Percentiles rank a stretch among this genome's conserved stretches.
Evolutionary conservation across 768 basidiomycete species (phyloP).

Genomic region (Tylopilus intermedius): DNA sequence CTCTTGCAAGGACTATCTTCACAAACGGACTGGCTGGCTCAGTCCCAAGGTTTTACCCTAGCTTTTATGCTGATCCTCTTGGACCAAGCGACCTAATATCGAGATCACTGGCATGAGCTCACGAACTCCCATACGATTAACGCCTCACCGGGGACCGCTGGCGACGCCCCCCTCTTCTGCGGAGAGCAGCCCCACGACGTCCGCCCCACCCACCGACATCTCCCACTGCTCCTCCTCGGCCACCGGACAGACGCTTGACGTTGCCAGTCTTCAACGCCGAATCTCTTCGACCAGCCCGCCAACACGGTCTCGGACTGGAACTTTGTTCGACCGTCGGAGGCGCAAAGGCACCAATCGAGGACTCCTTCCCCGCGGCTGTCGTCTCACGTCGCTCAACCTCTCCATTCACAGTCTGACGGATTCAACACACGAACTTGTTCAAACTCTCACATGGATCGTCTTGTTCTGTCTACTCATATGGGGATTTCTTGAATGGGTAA

Average conservation of each 20-base stretch:
- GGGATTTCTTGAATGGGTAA: constrained; percentile 24
- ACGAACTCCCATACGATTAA: constrained; percentile 22
- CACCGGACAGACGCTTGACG: constrained; percentile 8
- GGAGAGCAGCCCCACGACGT: constrained; percentile 16
- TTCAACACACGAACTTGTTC: constrained; percentile 13
- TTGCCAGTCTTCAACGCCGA: constrained; percentile 5
- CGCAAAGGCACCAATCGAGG: background rate
- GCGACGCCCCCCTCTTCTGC: constrained; percentile 19
- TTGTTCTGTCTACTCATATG: constrained; percentile 20
- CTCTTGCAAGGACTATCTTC: constrained; percentile 13
- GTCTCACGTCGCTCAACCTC: background rate
- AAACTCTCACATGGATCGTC: constrained; percentile 9
- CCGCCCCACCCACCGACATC: constrained; percentile 13
- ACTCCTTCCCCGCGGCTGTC: background rate
- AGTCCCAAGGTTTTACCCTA: constrained; percentile 22
- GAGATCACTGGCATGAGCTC: constrained; percentile 21
- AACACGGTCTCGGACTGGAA: background rate
- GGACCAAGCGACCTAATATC: constrained; percentile 17
- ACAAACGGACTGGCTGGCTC: constrained; percentile 27
- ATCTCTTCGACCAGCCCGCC: constrained; percentile 7
- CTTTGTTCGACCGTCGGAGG: background rate
- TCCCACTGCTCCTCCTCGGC: constrained; percentile 6
- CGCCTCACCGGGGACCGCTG: constrained; percentile 26
- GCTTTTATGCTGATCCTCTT: constrained; percentile 13
- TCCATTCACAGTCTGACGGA: constrained; percentile 3